These are phyloP conservation scores for Rhinocladiella mackenziei DNA, from an alignment of 2,329 filamentous ascomycete species.

Conservation along the genomic window DNA sequence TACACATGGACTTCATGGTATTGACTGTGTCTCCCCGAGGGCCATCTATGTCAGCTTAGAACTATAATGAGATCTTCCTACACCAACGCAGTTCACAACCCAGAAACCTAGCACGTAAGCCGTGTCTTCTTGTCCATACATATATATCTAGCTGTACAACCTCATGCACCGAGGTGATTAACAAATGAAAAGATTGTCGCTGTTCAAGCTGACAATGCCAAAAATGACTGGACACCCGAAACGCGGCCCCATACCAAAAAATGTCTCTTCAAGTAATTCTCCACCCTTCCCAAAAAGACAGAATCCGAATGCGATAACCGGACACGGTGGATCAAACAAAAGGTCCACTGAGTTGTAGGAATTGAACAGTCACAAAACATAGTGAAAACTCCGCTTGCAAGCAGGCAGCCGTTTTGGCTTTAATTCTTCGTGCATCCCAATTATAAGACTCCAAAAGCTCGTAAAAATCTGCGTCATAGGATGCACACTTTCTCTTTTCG, in stretches of 20 bases:
- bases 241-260: constrained; percentile 21
- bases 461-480: constrained; percentile 14
- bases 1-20: too few relatives aligned
- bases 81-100: neutral
- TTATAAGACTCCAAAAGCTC: constrained; percentile 10
- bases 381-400: constrained; percentile 6
- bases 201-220: constrained; percentile 24
- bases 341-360: constrained; percentile 5
- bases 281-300: constrained; percentile 5
- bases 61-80: neutral
- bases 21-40: too few relatives aligned
- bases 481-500: constrained; percentile 22
- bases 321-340: neutral
- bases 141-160: constrained; percentile 28
- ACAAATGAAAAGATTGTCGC: constrained; percentile 27
- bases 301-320: constrained; percentile 12
- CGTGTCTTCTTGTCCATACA: constrained; percentile 23
- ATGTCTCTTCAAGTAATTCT: constrained; percentile 3
- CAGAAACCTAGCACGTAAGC: constrained; percentile 1
- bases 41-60: neutral
- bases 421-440: constrained; percentile 6
- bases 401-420: neutral
- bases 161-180: constrained; percentile 18
- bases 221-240: constrained; percentile 17
- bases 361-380: constrained; percentile 8